phyloP scores from a whole-genome alignment of 495 filamentous ascomycete genomes.

The Entonaema liquescens region DNA sequence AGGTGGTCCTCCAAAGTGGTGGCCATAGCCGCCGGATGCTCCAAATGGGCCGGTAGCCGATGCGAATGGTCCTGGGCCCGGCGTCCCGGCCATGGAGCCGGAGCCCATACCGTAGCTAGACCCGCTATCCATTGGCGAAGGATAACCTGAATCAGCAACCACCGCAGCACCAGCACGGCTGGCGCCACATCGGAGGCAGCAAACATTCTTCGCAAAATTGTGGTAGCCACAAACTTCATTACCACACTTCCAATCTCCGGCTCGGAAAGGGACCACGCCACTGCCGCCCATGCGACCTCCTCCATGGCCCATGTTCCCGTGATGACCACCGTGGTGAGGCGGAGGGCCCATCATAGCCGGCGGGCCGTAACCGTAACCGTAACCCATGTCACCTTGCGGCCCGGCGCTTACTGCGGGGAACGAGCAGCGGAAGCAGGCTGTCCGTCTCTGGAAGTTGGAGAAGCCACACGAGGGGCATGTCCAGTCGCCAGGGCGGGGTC shows the following conservation, averaged over 20 bases:
- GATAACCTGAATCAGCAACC: slow-evolving; percentile 91
- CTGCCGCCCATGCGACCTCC: slow-evolving; percentile 75
- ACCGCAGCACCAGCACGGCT: slow-evolving; percentile 92
- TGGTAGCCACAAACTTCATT: slow-evolving; percentile 98
- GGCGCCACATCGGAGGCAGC: slow-evolving; percentile 93
- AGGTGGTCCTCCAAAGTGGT: slow-evolving; percentile 87
- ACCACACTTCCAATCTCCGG: slow-evolving; percentile 98
- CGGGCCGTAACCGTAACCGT: slow-evolving; percentile 74
- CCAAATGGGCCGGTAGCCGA: slow-evolving; percentile 73
- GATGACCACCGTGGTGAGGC: slow-evolving; percentile 80
- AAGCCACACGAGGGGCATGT: slow-evolving; percentile 95
- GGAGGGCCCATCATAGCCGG: slow-evolving; percentile 80
- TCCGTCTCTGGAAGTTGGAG: slow-evolving; percentile 96
- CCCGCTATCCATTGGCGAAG: slow-evolving; percentile 87
- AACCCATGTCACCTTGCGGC: slow-evolving; percentile 78
- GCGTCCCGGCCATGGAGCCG: slow-evolving; percentile 83
- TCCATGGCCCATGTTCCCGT: slow-evolving; percentile 79
- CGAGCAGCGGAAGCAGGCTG: slow-evolving; percentile 97
- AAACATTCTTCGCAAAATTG: slow-evolving; percentile 99
- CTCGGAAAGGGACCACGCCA: slow-evolving; percentile 94
- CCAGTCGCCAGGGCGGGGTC: slow-evolving; percentile 97
- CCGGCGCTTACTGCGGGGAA: slow-evolving; percentile 89
- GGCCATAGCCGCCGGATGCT: slow-evolving; percentile 78
- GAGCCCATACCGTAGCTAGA: slow-evolving; percentile 79
- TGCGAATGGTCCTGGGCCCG: slow-evolving; percentile 83